Conservation (phyloP, 2,329 filamentous ascomycete species). For the Clonostachys byssicola region DNA sequence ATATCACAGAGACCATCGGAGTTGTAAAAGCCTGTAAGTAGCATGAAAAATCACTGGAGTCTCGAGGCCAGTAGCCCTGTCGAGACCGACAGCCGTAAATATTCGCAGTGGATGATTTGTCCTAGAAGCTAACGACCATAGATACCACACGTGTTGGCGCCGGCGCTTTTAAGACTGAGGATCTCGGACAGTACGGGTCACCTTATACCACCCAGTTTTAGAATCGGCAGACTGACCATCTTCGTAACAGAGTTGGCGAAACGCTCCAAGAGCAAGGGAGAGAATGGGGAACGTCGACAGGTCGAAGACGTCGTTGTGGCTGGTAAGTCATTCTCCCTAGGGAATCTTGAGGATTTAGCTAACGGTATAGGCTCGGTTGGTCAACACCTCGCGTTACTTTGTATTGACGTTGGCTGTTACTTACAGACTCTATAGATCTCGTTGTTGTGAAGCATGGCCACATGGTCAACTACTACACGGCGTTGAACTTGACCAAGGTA, state of each 20-base stretch:
- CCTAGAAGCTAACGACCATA: constrained; percentile 13
- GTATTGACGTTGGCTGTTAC: no score
- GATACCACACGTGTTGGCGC: constrained; percentile 58
- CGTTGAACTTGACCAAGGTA: constrained; percentile 51
- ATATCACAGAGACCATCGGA: constrained; percentile 56
- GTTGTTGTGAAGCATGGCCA: constrained; percentile 34
- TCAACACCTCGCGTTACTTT: no score
- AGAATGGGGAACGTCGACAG: constrained; percentile 45
- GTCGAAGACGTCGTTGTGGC: constrained; percentile 54
- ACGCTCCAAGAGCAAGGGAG: constrained; percentile 41
- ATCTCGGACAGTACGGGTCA: constrained; percentile 23
- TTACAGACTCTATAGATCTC: constrained; percentile 38
- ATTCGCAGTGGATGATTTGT: neutral
- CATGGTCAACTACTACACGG: constrained; percentile 61
- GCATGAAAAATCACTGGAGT: neutral
- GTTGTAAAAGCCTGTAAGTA: constrained; percentile 54
- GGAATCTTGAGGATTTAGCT: no score
- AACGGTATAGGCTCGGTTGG: no score
- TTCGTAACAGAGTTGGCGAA: constrained; percentile 23
- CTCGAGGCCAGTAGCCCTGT: neutral
- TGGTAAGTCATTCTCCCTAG: constrained; percentile 25
- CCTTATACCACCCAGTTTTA: constrained; percentile 5
- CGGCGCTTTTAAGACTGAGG: constrained; percentile 67
- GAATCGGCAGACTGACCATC: constrained; percentile 11
- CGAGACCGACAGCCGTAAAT: neutral